phyloP scores from a whole-genome alignment of 352 stramenopile species.

The Phytophthora sojae region DNA sequence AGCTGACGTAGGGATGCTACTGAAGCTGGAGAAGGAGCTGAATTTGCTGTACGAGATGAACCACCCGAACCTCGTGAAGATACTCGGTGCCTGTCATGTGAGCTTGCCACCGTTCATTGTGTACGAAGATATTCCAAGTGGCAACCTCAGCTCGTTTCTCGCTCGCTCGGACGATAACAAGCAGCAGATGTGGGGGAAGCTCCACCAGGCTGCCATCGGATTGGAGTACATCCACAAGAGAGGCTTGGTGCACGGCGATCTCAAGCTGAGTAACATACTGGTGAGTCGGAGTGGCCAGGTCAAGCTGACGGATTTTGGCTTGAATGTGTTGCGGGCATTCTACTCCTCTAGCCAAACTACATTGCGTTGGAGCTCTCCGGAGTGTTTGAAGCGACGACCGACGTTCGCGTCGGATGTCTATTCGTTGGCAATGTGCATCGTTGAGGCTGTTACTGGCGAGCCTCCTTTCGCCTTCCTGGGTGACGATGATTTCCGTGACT shows the following conservation, averaged over 20 bases:
- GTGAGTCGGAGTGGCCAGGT: slow-evolving; percentile 18
- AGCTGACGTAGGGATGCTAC: neutral
- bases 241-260: slow-evolving; percentile 21
- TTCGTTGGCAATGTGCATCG: neutral
- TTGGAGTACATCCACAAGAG: slow-evolving; percentile 41
- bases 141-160: slow-evolving; percentile 29
- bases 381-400: neutral
- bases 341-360: too few species aligned
- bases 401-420: slow-evolving; percentile 5
- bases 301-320: slow-evolving; percentile 26
- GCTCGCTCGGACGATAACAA: slow-evolving; percentile 6
- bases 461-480: slow-evolving; percentile 4
- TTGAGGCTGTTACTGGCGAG: slow-evolving; percentile 1
- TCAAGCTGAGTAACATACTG: slow-evolving; percentile 37
- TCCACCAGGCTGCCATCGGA: slow-evolving; percentile 46
- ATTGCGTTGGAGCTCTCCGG: slow-evolving; percentile 3
- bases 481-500: neutral
- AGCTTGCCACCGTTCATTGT: slow-evolving; percentile 34
- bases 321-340: too few species aligned
- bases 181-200: slow-evolving; percentile 18
- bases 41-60: slow-evolving; percentile 31
- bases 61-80: slow-evolving; percentile 40
- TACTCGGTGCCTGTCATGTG: slow-evolving; percentile 45
- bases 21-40: slow-evolving; percentile 27
- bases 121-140: slow-evolving; percentile 31